phyloP scores from a whole-genome alignment of 192 early-diverging fungal genomes.

The Entomortierella beljakovae region DNA sequence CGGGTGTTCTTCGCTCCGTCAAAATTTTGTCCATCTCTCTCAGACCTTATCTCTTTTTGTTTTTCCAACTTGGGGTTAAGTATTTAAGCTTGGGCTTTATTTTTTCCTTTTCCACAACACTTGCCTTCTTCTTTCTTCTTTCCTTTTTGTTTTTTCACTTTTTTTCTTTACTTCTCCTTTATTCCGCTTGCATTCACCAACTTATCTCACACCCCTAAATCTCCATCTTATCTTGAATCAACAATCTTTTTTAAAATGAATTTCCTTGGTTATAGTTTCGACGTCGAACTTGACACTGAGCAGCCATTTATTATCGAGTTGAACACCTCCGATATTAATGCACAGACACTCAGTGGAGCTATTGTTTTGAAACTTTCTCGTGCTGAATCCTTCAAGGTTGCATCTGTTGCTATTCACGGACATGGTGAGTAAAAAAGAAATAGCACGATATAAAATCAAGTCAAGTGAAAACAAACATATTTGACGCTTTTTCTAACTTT shows the following conservation, averaged over 20 bases:
- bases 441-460: neutral
- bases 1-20: too few species aligned
- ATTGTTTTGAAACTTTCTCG: conserved; percentile 24
- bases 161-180: neutral
- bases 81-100: conserved; percentile 7
- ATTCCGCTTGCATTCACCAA: neutral
- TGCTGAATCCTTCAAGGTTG: conserved; percentile 45
- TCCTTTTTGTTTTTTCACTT: conserved; percentile 1
- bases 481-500: neutral
- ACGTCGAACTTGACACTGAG: conserved; percentile 49
- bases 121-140: neutral
- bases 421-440: conserved; percentile 26
- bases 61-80: neutral
- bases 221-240: neutral
- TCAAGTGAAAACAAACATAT: neutral
- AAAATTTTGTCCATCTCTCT: conserved; percentile 4
- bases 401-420: conserved; percentile 44
- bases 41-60: conserved; percentile 1
- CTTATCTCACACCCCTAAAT: neutral
- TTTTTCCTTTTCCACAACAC: neutral
- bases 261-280: conserved; percentile 19
- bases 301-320: conserved; percentile 50
- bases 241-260: conserved; percentile 13
- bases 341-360: conserved; percentile 35
- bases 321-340: conserved; percentile 9